Evolutionary conservation across 106 monocot species (phyloP).

Genomic region (Alisma plantagoaquatica): DNA sequence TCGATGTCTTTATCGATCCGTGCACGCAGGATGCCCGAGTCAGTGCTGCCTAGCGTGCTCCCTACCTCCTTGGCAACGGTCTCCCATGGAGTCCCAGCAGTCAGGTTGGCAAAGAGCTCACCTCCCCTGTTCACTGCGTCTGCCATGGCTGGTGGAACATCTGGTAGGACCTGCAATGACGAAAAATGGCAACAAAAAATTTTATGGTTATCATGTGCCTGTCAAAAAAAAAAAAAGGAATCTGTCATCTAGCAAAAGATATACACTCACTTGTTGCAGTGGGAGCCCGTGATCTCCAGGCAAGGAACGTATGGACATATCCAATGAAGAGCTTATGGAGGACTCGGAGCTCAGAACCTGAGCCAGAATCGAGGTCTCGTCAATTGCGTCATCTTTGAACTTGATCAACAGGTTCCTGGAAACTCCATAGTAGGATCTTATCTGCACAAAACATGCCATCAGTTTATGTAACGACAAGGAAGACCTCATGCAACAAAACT

Average conservation of each 20-base stretch:
- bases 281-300: slow-evolving; percentile 93
- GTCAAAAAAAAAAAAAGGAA: no score
- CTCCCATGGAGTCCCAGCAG: slow-evolving; percentile 83
- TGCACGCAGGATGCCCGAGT: slow-evolving; percentile 41
- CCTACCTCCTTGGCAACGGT: slow-evolving; percentile 71
- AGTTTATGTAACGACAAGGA: no score
- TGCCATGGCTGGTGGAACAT: slow-evolving; percentile 85
- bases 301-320: slow-evolving; percentile 77
- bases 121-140: slow-evolving; percentile 78
- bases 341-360: slow-evolving; percentile 71
- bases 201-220: not conserved
- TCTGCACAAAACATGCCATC: slow-evolving; percentile 43
- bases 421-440: slow-evolving; percentile 89
- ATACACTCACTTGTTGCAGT: slow-evolving; percentile 64
- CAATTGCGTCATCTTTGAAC: slow-evolving; percentile 87
- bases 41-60: slow-evolving; percentile 41
- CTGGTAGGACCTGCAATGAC: slow-evolving; percentile 65
- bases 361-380: slow-evolving; percentile 70
- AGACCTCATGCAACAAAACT: no score
- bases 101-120: slow-evolving; percentile 61
- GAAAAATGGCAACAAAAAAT: not conserved
- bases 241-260: not conserved
- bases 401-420: slow-evolving; percentile 74
- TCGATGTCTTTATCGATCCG: slow-evolving; percentile 59
- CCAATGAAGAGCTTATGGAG: slow-evolving; percentile 71